A percentile compares a stretch with the other conserved stretches of the same genome.
Conservation (phyloP, 345 rosid species). For the Linum lewisii region DNA sequence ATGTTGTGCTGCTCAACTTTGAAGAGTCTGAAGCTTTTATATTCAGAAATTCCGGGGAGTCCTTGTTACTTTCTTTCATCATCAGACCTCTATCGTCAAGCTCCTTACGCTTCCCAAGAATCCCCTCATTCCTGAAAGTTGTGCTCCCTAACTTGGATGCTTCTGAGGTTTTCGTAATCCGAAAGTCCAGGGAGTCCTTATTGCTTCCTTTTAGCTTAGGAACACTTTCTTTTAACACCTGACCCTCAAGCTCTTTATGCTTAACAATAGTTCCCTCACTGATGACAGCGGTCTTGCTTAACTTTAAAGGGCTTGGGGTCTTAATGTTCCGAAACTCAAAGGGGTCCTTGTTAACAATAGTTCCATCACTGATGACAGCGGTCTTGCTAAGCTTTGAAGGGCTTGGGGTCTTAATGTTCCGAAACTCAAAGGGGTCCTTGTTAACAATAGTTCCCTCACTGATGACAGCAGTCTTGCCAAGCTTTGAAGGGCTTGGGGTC, state of each 20-base stretch:
- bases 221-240: neutral
- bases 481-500: constrained; percentile 14
- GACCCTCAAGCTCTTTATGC: neutral
- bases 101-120: neutral
- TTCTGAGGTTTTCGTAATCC: neutral
- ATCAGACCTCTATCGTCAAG: neutral
- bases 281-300: too few relatives aligned
- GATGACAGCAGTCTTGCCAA: constrained; percentile 8
- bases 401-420: constrained; percentile 16
- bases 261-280: too few relatives aligned
- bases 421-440: constrained; percentile 13
- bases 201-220: neutral
- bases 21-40: neutral
- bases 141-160: neutral
- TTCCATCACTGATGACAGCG: constrained; percentile 4
- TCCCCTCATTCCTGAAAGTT: neutral
- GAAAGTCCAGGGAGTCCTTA: neutral
- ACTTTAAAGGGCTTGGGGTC: too few relatives aligned
- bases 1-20: neutral
- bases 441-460: neutral
- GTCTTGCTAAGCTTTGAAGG: constrained; percentile 13
- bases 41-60: neutral
- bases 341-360: too few relatives aligned
- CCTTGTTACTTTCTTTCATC: neutral
- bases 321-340: too few relatives aligned